These are phyloP conservation scores for Podospora pseudoanserina DNA, from an alignment of 495 filamentous ascomycete species.

Conservation along the genomic window DNA sequence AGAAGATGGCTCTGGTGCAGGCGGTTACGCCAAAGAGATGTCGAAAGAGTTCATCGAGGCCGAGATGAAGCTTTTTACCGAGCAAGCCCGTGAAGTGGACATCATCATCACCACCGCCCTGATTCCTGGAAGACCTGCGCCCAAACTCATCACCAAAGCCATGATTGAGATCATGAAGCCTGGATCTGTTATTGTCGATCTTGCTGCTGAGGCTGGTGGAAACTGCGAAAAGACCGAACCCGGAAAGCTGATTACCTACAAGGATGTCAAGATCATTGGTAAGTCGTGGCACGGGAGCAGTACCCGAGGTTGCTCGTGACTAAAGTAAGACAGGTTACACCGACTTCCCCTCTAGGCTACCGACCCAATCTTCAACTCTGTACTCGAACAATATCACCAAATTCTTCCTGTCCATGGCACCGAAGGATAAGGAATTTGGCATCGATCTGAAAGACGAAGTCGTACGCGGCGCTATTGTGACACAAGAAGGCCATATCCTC, in stretches of 20 bases:
- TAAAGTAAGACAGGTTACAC: constrained; percentile 59
- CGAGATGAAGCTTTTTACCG: constrained; percentile 81
- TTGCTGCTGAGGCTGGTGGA: constrained; percentile 76
- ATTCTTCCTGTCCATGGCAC: constrained; percentile 71
- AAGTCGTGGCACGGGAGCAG: constrained; percentile 23
- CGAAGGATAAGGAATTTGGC: constrained; percentile 68
- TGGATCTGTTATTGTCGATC: constrained; percentile 75
- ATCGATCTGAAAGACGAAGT: constrained; percentile 76
- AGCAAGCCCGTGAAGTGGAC: constrained; percentile 78
- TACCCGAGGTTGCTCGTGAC: not conserved
- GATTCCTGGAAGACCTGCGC: constrained; percentile 72
- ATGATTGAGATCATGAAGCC: constrained; percentile 80
- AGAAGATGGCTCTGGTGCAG: constrained; percentile 76
- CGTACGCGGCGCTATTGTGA: constrained; percentile 74
- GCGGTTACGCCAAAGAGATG: constrained; percentile 85
- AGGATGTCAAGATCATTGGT: constrained; percentile 78
- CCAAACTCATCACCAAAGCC: constrained; percentile 70
- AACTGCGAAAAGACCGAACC: constrained; percentile 74
- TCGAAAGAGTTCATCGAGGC: constrained; percentile 83
- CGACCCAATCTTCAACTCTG: constrained; percentile 75
- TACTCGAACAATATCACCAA: constrained; percentile 89
- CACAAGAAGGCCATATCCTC: constrained; percentile 65
- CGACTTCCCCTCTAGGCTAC: constrained; percentile 72
- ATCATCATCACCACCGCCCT: constrained; percentile 82
- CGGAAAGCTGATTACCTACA: constrained; percentile 61